phyloP scores from a whole-genome alignment of 2,329 filamentous ascomycete genomes.

The Ophiostoma tasmaniense region DNA sequence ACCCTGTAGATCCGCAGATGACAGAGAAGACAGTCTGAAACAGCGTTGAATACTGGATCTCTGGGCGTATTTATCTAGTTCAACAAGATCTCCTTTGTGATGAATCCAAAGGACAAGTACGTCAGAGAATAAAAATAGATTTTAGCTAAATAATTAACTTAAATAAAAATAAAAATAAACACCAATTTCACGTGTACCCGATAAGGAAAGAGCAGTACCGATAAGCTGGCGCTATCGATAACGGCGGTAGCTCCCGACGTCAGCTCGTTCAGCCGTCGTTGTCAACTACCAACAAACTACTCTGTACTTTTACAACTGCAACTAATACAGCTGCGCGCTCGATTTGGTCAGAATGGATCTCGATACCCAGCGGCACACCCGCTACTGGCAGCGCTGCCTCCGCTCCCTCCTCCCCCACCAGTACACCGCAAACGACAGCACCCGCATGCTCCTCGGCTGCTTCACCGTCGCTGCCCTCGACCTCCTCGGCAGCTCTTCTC shows the following conservation, averaged over 20 bases:
- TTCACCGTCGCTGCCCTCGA: conserved; percentile 84
- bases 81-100: no score
- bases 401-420: conserved; percentile 69
- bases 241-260: neutral
- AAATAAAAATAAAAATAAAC: neutral
- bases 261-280: neutral
- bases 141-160: neutral
- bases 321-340: neutral
- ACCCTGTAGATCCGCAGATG: neutral
- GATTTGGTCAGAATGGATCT: conserved; percentile 28
- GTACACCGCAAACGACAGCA: conserved; percentile 85
- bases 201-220: neutral
- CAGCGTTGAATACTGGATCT: neutral
- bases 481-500: conserved; percentile 50
- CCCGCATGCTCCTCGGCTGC: conserved; percentile 79
- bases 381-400: conserved; percentile 88
- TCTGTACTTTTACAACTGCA: no score
- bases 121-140: neutral
- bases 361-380: conserved; percentile 62
- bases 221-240: conserved; percentile 4
- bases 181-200: neutral
- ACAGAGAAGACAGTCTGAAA: neutral
- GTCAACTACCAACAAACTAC: neutral
- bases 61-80: no score
- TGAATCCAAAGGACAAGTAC: neutral